Evolutionary conservation across 257 asterid genomes (phyloP), one percentile per base, ranked within the genome.

Genomic region (Solanum sitiens): DNA sequence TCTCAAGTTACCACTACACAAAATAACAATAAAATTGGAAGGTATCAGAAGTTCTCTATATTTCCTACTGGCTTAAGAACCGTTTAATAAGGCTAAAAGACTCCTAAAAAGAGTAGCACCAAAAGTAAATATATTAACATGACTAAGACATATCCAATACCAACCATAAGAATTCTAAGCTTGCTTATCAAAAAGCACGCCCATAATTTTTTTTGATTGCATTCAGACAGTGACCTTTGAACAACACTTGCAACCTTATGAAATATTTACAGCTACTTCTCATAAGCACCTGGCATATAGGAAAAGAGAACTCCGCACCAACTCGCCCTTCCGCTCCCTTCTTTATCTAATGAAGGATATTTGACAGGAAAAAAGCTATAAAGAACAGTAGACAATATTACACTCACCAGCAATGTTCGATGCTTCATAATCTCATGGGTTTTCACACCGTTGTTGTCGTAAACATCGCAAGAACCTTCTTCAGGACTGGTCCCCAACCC

Each of bases 361-460:
- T 56, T 50, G 85, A 63, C 23, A 25, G 14, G 40, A 33, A 8
- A 15, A 83, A 63, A 82, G 63, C 25, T 76, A 71, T 65, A 77
- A 73, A 11, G 15, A 13, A 40, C 25, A 73, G 67, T 50, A 89
- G 23, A 13, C 42, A 67, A 79, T 67, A 88, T 13, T 72, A 84
- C 71, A 30, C 92, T 4, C 86, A 97, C 99, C 98, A 97, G 89
- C 88, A 97, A 87, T 44, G 99, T 97, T 87, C 98, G 92, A 83
- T 96, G 98, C 92, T 94, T 97, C 98, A 97, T 92, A 85, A 95
- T 95, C 88, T 90, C 90, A 90, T 97, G 99, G 44, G 99, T 97
- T 90, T 93, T 92, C 83, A 91, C 67, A 89, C 98, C 99, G 86
- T 44, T 63, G 70, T 76, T 88, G 90, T 93, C 88, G 87, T 93